Base-by-base conservation (phyloP, 257 asterid genomes). In the Petunia axillaris region DNA sequence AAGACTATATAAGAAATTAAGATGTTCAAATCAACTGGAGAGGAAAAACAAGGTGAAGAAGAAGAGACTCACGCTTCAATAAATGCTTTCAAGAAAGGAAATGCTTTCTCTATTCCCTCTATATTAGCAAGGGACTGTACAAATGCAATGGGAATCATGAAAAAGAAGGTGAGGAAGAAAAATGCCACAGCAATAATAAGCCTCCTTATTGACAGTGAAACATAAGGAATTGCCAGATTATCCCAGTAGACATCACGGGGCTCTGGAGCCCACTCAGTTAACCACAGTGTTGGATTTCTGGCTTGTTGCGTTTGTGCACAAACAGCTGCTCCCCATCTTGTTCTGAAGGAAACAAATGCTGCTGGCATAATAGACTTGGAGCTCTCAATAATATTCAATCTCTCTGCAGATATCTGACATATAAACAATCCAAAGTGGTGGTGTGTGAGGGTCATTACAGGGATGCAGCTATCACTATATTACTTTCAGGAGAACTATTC, bases 241-340 rank as follows among this genome's bases (percentile, higher is more conserved):
- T 85, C 81, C 98, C 98, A 94, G 79, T 85, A 94, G 65, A 94
- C 88, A 46, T 94, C 98, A 48, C 97, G 94, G 36, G 98, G 98
- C 86, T 94, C 98, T 39, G 98, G 78, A 58, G 97, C 97, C 98
- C 98, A 94, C 78, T 90, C 97, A 15, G 98, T 94, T 78, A 94
- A 82, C 98, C 98, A 94, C 82, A 87, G 14, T 37, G 98, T 94
- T 1, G 98, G 98, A 73, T 94, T 90, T 89, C 94, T 87, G 25
- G 97, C 86, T 85, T 91, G 97, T 76, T 90, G 93, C 65, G 98
- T 94, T 86, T 94, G 98, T 40, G 98, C 98, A 82, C 96, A 90
- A 83, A 93, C 97, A 78, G 97, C 97, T 76, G 98, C 97, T 64
- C 90, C 97, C 97, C 98, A 94, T 79, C 98, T 89, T 75, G 96